Conservation (phyloP, 2,329 filamentous ascomycete genomes). For the Pezicula radicicola region DNA sequence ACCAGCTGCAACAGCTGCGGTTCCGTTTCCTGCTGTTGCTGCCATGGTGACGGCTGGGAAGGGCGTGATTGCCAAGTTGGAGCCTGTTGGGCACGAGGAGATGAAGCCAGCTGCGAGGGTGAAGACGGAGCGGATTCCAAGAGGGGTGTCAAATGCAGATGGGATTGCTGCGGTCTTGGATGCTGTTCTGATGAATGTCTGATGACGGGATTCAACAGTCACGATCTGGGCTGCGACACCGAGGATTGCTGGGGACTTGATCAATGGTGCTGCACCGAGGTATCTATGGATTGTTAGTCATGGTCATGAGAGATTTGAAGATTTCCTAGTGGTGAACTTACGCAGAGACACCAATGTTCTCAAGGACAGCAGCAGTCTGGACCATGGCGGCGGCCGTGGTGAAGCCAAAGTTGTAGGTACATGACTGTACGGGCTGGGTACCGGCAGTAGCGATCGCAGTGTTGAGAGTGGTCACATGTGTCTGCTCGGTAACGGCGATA, state of each 20-base stretch:
- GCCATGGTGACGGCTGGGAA: conserved; percentile 58
- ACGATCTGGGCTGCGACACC: conserved; percentile 67
- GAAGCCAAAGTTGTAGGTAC: conserved; percentile 70
- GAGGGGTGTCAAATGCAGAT: conserved; percentile 66
- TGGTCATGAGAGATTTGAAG: background rate
- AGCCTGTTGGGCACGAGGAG: conserved; percentile 62
- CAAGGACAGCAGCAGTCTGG: conserved; percentile 65
- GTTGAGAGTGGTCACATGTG: conserved; percentile 59
- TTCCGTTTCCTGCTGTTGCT: conserved; percentile 36
- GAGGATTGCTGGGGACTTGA: conserved; percentile 58
- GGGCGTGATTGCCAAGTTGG: conserved; percentile 59
- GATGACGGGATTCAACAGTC: conserved; percentile 71
- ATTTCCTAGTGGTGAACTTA: conserved; percentile 32
- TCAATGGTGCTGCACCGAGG: conserved; percentile 66
- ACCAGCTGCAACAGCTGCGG: conserved; percentile 36
- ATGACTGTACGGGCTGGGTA: conserved; percentile 63
- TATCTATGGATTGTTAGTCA: conserved; percentile 30
- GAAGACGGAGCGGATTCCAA: conserved; percentile 68
- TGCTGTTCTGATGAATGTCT: conserved; percentile 66
- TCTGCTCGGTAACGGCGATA: conserved; percentile 60
- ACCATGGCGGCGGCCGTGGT: conserved; percentile 66
- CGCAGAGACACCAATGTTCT: conserved; percentile 72
- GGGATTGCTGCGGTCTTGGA: conserved; percentile 58
- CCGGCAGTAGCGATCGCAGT: conserved; percentile 59
- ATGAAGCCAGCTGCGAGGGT: conserved; percentile 74